Conservation (phyloP, 2,329 filamentous ascomycete species). For the Stagonosporopsis tanaceti region DNA sequence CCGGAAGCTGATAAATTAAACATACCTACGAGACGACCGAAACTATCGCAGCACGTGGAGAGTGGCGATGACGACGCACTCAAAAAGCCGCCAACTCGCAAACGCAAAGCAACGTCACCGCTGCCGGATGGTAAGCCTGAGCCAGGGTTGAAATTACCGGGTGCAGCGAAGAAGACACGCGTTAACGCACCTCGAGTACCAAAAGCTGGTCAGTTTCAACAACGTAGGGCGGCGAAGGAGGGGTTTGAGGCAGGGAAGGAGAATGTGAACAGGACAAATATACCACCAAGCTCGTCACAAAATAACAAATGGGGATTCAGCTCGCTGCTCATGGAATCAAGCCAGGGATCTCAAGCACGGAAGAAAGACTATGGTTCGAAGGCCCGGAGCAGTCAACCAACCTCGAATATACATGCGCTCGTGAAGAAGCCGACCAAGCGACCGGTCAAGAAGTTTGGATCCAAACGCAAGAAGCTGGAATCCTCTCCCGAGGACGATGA, state of each 20-base stretch:
- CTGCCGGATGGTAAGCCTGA: background rate
- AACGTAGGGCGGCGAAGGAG: conserved; percentile 21
- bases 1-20: conserved; percentile 30
- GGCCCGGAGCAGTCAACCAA: background rate
- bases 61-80: background rate
- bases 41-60: background rate
- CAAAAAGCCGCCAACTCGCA: conserved; percentile 3
- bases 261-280: conserved; percentile 8
- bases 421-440: background rate
- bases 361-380: conserved; percentile 1
- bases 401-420: conserved; percentile 24
- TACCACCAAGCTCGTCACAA: conserved; percentile 8
- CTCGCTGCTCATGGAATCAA: background rate
- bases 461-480: background rate
- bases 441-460: background rate
- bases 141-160: conserved; percentile 7
- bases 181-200: background rate
- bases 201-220: background rate
- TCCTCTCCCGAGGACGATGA: background rate
- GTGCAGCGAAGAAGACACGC: conserved; percentile 2
- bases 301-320: conserved; percentile 2
- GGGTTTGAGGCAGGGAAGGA: conserved; percentile 28
- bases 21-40: background rate
- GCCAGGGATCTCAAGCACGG: conserved; percentile 13
- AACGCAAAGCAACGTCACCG: conserved; percentile 7